Conservation (phyloP, 768 basidiomycete species). For the Mrakia gelida region DNA sequence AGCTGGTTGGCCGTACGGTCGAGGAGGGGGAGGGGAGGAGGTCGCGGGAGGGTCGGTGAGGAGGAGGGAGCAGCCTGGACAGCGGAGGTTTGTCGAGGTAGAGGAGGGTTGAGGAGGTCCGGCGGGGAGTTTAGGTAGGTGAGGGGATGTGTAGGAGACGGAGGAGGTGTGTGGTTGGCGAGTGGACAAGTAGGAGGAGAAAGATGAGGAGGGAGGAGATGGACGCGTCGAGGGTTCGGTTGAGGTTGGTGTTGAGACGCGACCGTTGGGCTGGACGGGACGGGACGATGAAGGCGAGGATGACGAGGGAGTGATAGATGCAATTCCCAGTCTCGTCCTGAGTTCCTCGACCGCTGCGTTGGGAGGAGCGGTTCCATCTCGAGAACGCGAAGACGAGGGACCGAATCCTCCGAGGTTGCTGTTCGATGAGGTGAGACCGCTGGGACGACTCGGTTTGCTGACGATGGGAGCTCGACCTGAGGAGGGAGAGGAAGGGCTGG, state of each 20-base stretch:
- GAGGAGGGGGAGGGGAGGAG: background rate
- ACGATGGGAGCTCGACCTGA: background rate
- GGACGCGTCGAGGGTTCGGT: conserved; percentile 7
- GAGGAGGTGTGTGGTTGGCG: background rate
- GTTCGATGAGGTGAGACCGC: background rate
- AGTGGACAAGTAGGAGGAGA: background rate
- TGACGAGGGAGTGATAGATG: background rate
- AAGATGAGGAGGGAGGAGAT: background rate
- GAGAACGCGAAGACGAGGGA: background rate
- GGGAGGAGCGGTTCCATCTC: background rate
- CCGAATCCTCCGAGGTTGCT: conserved; percentile 7
- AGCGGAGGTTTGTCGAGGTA: background rate
- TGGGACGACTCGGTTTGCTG: background rate
- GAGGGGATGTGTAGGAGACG: background rate
- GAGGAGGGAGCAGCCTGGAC: background rate
- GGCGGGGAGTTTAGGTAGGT: background rate
- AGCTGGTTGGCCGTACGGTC: background rate
- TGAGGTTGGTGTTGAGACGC: background rate
- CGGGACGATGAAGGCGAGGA: background rate
- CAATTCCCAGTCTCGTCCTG: background rate
- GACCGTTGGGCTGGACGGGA: background rate
- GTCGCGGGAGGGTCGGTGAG: background rate
- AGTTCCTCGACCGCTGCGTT: conserved; percentile 13
- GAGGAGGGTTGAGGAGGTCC: background rate
- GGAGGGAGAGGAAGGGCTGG: background rate